Evolutionary conservation across 805 yeast genomes (phyloP).

Genomic region (Candida methanosorbosa): DNA sequence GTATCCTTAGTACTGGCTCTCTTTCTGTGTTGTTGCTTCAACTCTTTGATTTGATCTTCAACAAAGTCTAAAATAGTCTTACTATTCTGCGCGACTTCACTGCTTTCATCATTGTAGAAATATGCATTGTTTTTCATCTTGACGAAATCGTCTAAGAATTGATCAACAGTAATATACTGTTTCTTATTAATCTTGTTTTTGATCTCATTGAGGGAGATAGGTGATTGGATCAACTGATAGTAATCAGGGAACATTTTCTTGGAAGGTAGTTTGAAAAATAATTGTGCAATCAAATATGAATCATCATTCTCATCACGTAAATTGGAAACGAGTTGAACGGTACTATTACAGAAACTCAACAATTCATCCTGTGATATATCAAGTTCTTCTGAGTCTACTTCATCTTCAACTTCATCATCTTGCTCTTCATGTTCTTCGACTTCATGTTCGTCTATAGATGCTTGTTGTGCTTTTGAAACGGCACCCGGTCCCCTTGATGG

Average conservation of each 20-base stretch:
- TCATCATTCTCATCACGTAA: conserved; percentile 25
- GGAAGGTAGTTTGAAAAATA: conserved; percentile 67
- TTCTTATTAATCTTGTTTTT: conserved; percentile 33
- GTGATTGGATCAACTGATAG: conserved; percentile 52
- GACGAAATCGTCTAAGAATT: conserved; percentile 52
- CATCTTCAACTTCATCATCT: not conserved
- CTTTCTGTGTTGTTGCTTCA: conserved; percentile 3
- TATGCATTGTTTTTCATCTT: conserved; percentile 64
- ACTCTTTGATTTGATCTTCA: conserved; percentile 35
- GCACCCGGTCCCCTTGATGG: no score
- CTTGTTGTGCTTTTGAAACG: no score
- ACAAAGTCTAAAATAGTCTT: conserved; percentile 47
- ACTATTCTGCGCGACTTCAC: conserved; percentile 63
- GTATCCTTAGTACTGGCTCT: no score
- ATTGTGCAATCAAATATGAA: conserved; percentile 28
- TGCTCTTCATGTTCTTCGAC: no score
- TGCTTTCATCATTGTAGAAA: conserved; percentile 58
- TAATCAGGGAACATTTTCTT: conserved; percentile 75
- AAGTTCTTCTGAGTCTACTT: not conserved
- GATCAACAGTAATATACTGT: conserved; percentile 28
- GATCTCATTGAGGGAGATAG: conserved; percentile 66
- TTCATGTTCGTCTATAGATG: no score
- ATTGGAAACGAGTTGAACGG: conserved; percentile 24
- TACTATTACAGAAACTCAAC: conserved; percentile 19
- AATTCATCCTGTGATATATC: not conserved